Evolutionary conservation across 495 filamentous ascomycete genomes (phyloP).

Genomic region (Penicillium riverlandense): DNA sequence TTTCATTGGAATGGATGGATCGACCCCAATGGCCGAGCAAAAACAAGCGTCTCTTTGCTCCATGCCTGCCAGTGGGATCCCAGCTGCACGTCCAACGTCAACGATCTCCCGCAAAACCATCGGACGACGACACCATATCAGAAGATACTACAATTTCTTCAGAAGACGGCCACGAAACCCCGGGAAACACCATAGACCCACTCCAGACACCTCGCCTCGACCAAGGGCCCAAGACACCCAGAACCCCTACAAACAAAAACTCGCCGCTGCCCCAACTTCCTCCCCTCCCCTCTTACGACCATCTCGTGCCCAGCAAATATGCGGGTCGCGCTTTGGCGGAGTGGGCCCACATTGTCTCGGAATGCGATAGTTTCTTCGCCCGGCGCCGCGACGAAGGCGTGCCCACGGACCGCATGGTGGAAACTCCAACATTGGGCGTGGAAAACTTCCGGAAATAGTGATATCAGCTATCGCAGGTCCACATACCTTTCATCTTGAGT

Average conservation of each 20-base stretch:
- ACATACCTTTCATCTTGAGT: not conserved
- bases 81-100: conserved; percentile 36
- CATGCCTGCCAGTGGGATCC: conserved; percentile 69
- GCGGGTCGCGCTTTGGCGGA: conserved; percentile 84
- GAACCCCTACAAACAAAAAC: conserved; percentile 13
- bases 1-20: conserved; percentile 70
- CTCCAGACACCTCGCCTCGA: no score
- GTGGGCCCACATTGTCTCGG: conserved; percentile 76
- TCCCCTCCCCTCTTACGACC: conserved; percentile 13
- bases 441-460: conserved; percentile 65
- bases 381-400: conserved; percentile 82
- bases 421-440: conserved; percentile 80
- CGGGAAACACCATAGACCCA: not conserved
- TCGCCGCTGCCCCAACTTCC: conserved; percentile 17
- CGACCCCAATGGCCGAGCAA: conserved; percentile 43
- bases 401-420: conserved; percentile 63
- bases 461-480: not conserved
- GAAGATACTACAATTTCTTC: conserved; percentile 10
- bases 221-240: conserved; percentile 1
- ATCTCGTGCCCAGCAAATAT: conserved; percentile 55
- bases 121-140: conserved; percentile 21
- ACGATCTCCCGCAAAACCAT: conserved; percentile 16
- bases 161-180: conserved; percentile 10
- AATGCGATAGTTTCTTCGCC: conserved; percentile 90
- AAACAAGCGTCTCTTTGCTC: conserved; percentile 59